Evolutionary conservation across 2,329 filamentous ascomycete species (phyloP), one percentile per base, ranked within the genome.

Genomic region (Alternaria solani): DNA sequence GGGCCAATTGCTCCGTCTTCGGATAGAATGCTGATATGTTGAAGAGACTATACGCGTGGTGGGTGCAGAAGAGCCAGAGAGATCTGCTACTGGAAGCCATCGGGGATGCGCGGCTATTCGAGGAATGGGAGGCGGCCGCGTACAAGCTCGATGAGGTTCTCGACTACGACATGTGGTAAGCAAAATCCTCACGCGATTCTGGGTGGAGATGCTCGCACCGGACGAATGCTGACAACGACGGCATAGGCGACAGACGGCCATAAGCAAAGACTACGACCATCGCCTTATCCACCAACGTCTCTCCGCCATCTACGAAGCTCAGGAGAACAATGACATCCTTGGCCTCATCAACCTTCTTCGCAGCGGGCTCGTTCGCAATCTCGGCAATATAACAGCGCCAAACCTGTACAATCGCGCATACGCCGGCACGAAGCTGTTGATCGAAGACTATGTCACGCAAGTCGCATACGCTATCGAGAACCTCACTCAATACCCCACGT

Each of bases 371-470:
- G 83, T 96, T 30, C 88, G 94, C 36, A 97, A 97, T 72, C 83
- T 96, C n/a, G 94, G 93, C 59, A 96, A 96, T 75, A 96, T 97
- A 69, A 92, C 92, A 1, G 87, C 90, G 1, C 88, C 92, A 2
- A 89, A 89, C 64, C 83, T 97, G 1, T 97, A 93, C 81, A 94
- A 94, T 70, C 87, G 90, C 59, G 91, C 92, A 12, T 95, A 95
- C 74, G 90, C 91, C 1, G 94, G 94, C 16, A 97, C 94, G 1
- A 97, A 97, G 76, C 87, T 91, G 54, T 81, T 97, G 48, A 96
- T 97, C 63, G 93, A 97, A 74, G 91, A 96, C 77, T 97, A 97
- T 74, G 89, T 96, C 63, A 89, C 89, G 1, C 89, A 94, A 73
- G 89, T 96, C 36, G 91, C 91, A n/a, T 87, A 91, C 59, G 90